Evolutionary conservation across 768 basidiomycete genomes (phyloP).

Genomic region (Suillus brevipes): DNA sequence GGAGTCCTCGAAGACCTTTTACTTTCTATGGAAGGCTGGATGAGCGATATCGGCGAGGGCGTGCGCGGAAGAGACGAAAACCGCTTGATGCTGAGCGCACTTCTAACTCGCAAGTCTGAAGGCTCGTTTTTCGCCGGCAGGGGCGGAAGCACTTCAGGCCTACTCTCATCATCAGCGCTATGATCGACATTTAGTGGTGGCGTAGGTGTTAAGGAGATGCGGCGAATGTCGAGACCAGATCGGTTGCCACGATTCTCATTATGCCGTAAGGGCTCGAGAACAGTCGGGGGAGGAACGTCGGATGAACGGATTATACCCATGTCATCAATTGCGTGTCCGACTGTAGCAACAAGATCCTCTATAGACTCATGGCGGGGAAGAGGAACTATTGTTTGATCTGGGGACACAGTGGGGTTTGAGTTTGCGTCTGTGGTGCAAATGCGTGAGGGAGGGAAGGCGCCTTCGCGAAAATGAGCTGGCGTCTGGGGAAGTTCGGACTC

Average conservation of each 20-base stretch:
- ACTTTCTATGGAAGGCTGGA: constrained; percentile 22
- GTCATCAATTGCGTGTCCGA: constrained; percentile 41
- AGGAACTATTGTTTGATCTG: constrained; percentile 18
- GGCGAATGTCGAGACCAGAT: constrained; percentile 35
- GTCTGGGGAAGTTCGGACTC: background rate
- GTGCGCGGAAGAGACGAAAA: constrained; percentile 65
- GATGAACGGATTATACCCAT: constrained; percentile 35
- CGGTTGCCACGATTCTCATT: constrained; percentile 28
- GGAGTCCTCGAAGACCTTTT: constrained; percentile 26
- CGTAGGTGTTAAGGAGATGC: constrained; percentile 17
- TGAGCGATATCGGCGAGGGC: constrained; percentile 54
- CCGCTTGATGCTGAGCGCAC: constrained; percentile 38
- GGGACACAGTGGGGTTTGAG: constrained; percentile 12
- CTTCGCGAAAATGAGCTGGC: constrained; percentile 53
- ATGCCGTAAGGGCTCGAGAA: constrained; percentile 41
- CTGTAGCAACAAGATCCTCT: constrained; percentile 38
- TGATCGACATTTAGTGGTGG: constrained; percentile 24
- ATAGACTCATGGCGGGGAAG: constrained; percentile 33
- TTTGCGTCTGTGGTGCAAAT: constrained; percentile 27
- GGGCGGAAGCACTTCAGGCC: constrained; percentile 24
- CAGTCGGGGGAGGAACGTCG: constrained; percentile 39
- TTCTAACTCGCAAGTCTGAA: constrained; percentile 28
- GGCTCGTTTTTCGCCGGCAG: constrained; percentile 31
- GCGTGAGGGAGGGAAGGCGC: constrained; percentile 59
- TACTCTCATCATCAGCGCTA: constrained; percentile 8